Evolutionary conservation across 345 rosid species (phyloP).

Genomic region (Dipteronia sinensis): DNA sequence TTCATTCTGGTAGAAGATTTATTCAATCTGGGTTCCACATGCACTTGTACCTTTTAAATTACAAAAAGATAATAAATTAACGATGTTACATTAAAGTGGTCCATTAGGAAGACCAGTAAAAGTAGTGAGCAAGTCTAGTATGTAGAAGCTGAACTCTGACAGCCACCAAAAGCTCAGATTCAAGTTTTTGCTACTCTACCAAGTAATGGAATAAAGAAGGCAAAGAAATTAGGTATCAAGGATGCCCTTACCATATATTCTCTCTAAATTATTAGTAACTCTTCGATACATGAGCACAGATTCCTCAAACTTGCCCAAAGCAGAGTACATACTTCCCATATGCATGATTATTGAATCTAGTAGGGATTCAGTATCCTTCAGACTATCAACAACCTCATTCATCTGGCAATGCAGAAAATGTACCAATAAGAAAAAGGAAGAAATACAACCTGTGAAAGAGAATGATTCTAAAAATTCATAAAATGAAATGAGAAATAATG

Average conservation of each 20-base stretch:
- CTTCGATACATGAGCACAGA: constrained; percentile 57
- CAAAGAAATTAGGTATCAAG: not conserved
- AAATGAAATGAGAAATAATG: too few relatives aligned
- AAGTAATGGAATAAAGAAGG: not conserved
- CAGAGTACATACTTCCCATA: constrained; percentile 80
- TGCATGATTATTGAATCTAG: constrained; percentile 75
- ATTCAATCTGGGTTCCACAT: not conserved
- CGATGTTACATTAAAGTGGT: not conserved
- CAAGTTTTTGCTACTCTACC: not conserved
- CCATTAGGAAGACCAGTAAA: not conserved
- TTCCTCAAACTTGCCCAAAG: constrained; percentile 62
- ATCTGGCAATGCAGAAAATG: constrained; percentile 50
- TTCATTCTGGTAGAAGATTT: not conserved
- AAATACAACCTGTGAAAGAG: constrained; percentile 10
- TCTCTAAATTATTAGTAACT: constrained; percentile 53
- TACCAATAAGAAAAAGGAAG: constrained; percentile 16
- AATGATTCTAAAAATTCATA: not conserved
- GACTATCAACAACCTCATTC: constrained; percentile 49
- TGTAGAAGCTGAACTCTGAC: not conserved
- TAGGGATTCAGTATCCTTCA: constrained; percentile 57
- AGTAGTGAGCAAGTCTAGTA: not conserved
- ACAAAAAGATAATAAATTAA: not conserved
- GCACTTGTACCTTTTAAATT: not conserved
- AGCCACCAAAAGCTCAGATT: not conserved
- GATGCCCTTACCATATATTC: constrained; percentile 51